Evolutionary conservation across 176 grass and related monocot species (phyloP).

Genomic region (Aegilops longissima): DNA sequence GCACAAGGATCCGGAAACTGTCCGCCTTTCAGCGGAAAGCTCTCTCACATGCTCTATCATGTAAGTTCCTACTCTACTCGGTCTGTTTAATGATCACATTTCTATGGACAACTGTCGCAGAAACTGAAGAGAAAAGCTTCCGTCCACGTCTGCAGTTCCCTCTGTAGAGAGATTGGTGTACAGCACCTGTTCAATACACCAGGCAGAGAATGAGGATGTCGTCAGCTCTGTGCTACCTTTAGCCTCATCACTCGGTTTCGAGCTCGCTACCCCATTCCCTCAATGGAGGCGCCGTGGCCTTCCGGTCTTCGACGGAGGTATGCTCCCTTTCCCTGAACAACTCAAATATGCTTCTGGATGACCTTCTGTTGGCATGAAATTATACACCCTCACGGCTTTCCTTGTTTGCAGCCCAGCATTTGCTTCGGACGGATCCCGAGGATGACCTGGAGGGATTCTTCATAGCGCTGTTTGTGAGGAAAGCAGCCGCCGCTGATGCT

Average conservation of each 20-base stretch:
- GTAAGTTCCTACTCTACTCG: conserved; percentile 33
- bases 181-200: conserved; percentile 88
- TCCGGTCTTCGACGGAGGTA: conserved; percentile 80
- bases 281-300: conserved; percentile 68
- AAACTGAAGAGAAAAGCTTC: conserved; percentile 35
- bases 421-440: conserved; percentile 74
- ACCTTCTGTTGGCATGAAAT: neutral
- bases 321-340: neutral
- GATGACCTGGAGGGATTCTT: conserved; percentile 91
- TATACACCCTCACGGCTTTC: neutral
- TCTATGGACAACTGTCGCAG: neutral
- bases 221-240: conserved; percentile 67
- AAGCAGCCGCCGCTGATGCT: conserved; percentile 5
- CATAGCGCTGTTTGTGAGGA: conserved; percentile 76
- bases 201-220: conserved; percentile 91
- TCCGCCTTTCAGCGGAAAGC: conserved; percentile 84
- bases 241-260: conserved; percentile 66
- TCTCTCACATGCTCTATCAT: conserved; percentile 82
- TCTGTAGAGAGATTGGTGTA: conserved; percentile 73
- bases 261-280: conserved; percentile 72
- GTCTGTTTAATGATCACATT: neutral
- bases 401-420: conserved; percentile 52
- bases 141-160: conserved; percentile 51
- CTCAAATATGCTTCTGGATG: neutral
- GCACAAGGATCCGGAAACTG: conserved; percentile 64